A percentile compares a stretch with the other conserved stretches of the same genome.
Evolutionary conservation across 2,329 filamentous ascomycete species (phyloP).

Genomic region (Fusarium praegraminearum): DNA sequence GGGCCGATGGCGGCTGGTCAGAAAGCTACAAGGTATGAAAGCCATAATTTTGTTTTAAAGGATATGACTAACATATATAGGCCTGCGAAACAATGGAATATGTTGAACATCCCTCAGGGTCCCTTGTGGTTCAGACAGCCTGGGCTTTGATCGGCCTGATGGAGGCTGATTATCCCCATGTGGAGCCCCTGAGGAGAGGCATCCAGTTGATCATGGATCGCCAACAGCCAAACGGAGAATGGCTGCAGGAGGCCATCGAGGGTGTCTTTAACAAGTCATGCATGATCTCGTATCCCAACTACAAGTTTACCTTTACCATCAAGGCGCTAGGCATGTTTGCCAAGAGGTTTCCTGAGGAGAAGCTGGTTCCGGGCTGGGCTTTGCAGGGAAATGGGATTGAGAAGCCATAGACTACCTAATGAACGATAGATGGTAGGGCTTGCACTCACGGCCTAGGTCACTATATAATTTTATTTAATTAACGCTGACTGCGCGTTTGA

Average conservation of each 20-base stretch:
- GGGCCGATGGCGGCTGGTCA: slow-evolving; percentile 93
- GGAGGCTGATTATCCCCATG: slow-evolving; percentile 83
- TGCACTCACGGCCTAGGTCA: neutral
- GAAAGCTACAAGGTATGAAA: slow-evolving; percentile 82
- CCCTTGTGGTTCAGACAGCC: slow-evolving; percentile 93
- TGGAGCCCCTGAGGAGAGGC: slow-evolving; percentile 77
- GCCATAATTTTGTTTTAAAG: neutral
- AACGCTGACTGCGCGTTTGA: neutral
- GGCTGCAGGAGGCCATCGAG: slow-evolving; percentile 95
- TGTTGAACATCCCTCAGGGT: slow-evolving; percentile 77
- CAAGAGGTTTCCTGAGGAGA: slow-evolving; percentile 74
- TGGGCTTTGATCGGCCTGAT: slow-evolving; percentile 88
- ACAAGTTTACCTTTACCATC: slow-evolving; percentile 96
- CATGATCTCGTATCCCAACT: slow-evolving; percentile 99
- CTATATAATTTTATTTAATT: neutral
- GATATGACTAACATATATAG: slow-evolving; percentile 53
- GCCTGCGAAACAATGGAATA: slow-evolving; percentile 84
- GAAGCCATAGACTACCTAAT: neutral
- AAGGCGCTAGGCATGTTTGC: slow-evolving; percentile 94
- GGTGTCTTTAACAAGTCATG: slow-evolving; percentile 99
- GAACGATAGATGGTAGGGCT: neutral
- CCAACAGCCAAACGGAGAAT: slow-evolving; percentile 91
- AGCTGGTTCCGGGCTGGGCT: slow-evolving; percentile 53
- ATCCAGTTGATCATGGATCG: slow-evolving; percentile 85
- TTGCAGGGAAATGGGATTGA: slow-evolving; percentile 6